Conservation (phyloP, 176 grass and related monocot genomes). For the Saccharum spontaneum region DNA sequence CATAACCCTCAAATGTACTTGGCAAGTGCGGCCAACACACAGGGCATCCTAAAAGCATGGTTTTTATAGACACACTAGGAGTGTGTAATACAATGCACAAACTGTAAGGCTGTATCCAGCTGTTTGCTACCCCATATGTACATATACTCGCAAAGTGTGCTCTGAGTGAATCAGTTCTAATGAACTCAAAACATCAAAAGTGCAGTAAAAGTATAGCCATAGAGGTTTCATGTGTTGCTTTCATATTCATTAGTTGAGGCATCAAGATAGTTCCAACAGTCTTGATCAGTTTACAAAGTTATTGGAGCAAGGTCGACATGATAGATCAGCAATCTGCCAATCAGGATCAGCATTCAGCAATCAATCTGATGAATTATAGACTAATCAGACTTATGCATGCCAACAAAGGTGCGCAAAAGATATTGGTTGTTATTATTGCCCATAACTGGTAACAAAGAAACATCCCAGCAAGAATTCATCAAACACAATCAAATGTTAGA, state of each 20-base stretch:
- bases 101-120: not conserved
- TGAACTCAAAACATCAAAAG: not conserved
- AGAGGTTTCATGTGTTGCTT: not conserved
- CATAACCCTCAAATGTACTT: not conserved
- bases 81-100: not conserved
- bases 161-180: not conserved
- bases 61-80: not conserved
- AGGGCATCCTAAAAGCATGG: not conserved
- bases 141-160: not conserved
- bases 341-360: not conserved
- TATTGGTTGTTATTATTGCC: not conserved
- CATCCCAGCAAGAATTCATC: not conserved
- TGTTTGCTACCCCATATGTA: not conserved
- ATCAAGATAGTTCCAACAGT: not conserved
- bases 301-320: not conserved
- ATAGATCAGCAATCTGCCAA: not conserved
- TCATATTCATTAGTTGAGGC: not conserved
- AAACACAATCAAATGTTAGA: not conserved
- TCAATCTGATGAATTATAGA: not conserved
- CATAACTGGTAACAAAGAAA: not conserved
- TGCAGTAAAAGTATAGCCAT: not conserved
- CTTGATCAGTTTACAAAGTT: not conserved
- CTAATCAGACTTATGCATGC: not conserved
- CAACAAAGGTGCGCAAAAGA: not conserved
- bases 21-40: not conserved